A percentile compares a stretch with the other conserved stretches of the same genome.
Conservation (phyloP, 306 rosid species). For the Corylus avellana region DNA sequence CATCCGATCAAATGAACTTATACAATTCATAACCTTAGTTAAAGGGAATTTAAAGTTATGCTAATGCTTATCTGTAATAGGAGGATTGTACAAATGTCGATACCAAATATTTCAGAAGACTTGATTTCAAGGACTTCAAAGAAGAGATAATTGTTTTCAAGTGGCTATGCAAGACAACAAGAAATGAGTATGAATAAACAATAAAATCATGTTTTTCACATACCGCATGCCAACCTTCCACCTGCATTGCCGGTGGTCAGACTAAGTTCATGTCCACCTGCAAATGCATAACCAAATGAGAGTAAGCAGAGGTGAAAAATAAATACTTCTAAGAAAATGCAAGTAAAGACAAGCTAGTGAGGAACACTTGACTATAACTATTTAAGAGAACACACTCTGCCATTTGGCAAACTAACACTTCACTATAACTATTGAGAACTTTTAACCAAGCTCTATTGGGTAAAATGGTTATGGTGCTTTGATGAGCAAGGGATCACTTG, state of each 20-base stretch:
- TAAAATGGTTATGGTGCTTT: neutral
- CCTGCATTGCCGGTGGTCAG: conserved; percentile 86
- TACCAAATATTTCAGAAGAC: neutral
- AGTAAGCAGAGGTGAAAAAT: conserved; percentile 22
- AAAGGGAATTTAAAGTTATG: neutral
- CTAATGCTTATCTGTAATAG: too few species aligned
- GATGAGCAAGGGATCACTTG: neutral
- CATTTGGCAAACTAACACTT: neutral
- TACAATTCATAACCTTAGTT: neutral
- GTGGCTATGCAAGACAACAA: neutral
- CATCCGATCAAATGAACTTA: neutral
- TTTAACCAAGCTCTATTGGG: neutral
- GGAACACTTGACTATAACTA: neutral
- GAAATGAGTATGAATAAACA: conserved; percentile 12
- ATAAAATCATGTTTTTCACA: conserved; percentile 27
- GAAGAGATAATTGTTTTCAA: neutral
- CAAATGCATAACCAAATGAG: conserved; percentile 32
- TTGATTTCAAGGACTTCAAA: too few species aligned
- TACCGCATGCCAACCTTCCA: conserved; percentile 96
- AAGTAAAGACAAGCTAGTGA: neutral
- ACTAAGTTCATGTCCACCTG: conserved; percentile 92
- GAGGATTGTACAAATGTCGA: neutral
- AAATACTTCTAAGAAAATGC: neutral
- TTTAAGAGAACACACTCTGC: neutral
- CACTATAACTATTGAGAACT: too few species aligned